Evolutionary conservation across 208 protist genomes (phyloP), one percentile per base, ranked within the genome.

Genomic region (Wallacemonas rigidus): DNA sequence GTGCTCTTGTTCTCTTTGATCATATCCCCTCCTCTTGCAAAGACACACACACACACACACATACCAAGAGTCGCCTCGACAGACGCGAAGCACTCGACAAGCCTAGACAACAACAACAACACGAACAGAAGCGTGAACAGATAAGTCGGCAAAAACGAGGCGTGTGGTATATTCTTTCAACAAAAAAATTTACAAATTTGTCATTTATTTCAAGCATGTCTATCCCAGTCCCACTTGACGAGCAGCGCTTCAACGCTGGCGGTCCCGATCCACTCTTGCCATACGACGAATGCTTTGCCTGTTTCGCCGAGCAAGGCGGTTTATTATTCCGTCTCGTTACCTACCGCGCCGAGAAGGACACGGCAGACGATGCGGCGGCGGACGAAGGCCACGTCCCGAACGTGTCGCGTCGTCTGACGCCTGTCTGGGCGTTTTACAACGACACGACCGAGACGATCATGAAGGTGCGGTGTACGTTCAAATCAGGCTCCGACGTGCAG

Each of bases 311-410:
- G 44, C 75, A 82, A 43, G 76, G 76, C 50, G 81, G 87, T 41
- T 72, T 90, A 36, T 79, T 92, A 5, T 94, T 86, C 53, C 86
- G 89, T 45, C 71, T 94, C 11, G 89, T 94, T 38, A 79, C 41
- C 3, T 50, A 65, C 40, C 71, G 91, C 60, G 48, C 74, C 0
- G 58, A 72, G 51, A 75, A 69, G 54, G 53, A 83, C 8, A 2
- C 77, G 86, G 57, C 63, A 80, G 26, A 26, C 26, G 26, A 26
- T 26, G 26, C 26, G 26, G 26, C 26, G 26, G 26, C 26, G 26
- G 26, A 26, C 26, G 26, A 26, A 26, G 26, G 26, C 26, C 26
- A 26, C 26, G 26, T 26, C 26, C 26, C 12, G 8, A 36, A 62
- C 15, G 56, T 2, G 36, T 7, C 41, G 12, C 8, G 60, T 14